A percentile compares a stretch with the other conserved stretches of the same genome.
These are phyloP conservation scores for Xylariaceae sp. DNA, from an alignment of 2,329 filamentous ascomycete genomes.

Conservation along the genomic window DNA sequence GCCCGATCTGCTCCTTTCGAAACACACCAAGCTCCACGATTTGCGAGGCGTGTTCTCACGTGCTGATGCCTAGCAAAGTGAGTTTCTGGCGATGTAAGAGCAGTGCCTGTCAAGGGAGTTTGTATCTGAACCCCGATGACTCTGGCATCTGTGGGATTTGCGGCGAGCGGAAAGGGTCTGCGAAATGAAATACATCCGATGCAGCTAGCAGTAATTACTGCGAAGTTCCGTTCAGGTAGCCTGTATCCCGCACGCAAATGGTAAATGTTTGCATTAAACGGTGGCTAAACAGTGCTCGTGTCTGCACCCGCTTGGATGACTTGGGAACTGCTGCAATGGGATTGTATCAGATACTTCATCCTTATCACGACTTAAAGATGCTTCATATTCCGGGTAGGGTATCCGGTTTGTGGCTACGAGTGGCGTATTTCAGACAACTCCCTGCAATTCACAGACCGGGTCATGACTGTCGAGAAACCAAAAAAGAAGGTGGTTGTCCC, in stretches of 20 bases:
- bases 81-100: constrained; percentile 61
- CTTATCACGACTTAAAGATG: not conserved
- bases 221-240: too few species aligned
- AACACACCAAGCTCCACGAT: constrained; percentile 53
- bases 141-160: constrained; percentile 67
- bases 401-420: not conserved
- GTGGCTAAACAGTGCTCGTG: not conserved
- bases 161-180: constrained; percentile 37
- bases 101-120: constrained; percentile 47
- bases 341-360: too few species aligned
- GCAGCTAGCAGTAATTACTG: not conserved
- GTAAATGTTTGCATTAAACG: not conserved
- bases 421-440: not conserved
- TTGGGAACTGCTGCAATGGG: not conserved
- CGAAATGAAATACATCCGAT: constrained; percentile 16
- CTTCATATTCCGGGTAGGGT: not conserved
- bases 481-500: not conserved
- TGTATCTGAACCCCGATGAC: constrained; percentile 65
- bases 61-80: constrained; percentile 52
- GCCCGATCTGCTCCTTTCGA: constrained; percentile 62
- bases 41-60: constrained; percentile 66
- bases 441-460: not conserved
- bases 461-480: not conserved
- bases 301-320: not conserved
- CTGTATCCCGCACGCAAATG: not conserved